Conservation (phyloP, 2,329 filamentous ascomycete species). For the Bipolaris victoriae region DNA sequence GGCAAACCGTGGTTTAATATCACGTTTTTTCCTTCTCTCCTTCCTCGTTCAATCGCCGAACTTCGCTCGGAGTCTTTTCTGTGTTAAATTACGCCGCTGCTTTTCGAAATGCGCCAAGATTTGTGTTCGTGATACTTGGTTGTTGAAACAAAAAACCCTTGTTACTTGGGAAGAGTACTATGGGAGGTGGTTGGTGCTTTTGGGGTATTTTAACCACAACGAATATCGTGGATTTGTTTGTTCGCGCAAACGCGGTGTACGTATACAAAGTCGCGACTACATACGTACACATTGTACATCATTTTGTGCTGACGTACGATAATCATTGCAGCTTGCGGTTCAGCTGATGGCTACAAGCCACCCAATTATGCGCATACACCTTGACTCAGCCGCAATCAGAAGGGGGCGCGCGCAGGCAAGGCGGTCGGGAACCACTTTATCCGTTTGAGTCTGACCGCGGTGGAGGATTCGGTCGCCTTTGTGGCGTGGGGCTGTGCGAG, state of each 20-base stretch:
- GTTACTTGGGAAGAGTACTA: too few relatives aligned
- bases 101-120: neutral
- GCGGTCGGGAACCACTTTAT: constrained; percentile 10
- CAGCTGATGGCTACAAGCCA: constrained; percentile 15
- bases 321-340: neutral
- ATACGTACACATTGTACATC: neutral
- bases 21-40: neutral
- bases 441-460: neutral
- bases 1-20: constrained; percentile 8
- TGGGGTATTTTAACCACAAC: too few relatives aligned
- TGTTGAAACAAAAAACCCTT: too few relatives aligned
- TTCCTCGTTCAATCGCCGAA: neutral
- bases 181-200: too few relatives aligned
- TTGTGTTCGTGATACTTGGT: neutral
- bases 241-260: neutral
- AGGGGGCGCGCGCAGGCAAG: neutral
- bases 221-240: neutral
- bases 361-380: constrained; percentile 8
- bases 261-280: too few relatives aligned
- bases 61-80: neutral
- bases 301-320: neutral
- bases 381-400: constrained; percentile 9
- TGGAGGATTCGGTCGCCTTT: neutral
- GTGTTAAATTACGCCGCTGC: neutral
- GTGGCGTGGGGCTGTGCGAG: constrained; percentile 9